Evolutionary conservation across 495 filamentous ascomycete species (phyloP), one percentile per base, ranked within the genome.

Genomic region (Poronia punctata): DNA sequence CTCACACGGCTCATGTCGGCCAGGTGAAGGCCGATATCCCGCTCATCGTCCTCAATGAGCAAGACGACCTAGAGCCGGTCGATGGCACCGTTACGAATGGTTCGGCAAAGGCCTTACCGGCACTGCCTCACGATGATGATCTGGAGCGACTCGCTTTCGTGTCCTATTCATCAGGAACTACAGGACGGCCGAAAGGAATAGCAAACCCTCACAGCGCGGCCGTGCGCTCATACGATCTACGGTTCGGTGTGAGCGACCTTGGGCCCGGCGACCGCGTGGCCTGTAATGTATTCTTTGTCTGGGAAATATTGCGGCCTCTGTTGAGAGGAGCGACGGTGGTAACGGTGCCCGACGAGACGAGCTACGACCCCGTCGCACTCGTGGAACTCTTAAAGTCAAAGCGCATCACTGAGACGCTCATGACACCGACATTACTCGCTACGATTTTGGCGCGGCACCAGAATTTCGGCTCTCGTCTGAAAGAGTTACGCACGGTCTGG

Each of bases 241-340:
- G 80, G 59, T 84, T 83, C 50, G 64, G 50, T 8, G 49, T 83
- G 1, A 78, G 73, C 39, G 78, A 84, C 53, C 59, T 80, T 4
- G 58, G 68, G 17, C 78, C 75, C 0, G 77, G 79, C 3, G 80
- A 83, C 43, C 74, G 80, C 2, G 79, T 83, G 8, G 80, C 80
- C 14, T 84, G 79, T 51, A 84, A 84, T 69, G 80, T 83, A 15
- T 84, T 82, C 50, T 84, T 84, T 53, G 62, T 84, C 35, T 84
- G 80, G 80, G 80, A 84, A 45, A 82, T 83, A n/a, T 41, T 84
- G 19, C 74, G 80, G 8, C 80, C 80, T 8, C 62, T 84, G n/a
- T 45, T 84, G 32, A 69, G 80, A 16, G 80, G 80, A 51, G 80
- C 79, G 3, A 82, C 80, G 2, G 78, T 81, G 3, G 70, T 84